A percentile compares a stretch with the other conserved stretches of the same genome.
Conservation (phyloP, 2,329 filamentous ascomycete genomes). For the Triangularia setosa region DNA sequence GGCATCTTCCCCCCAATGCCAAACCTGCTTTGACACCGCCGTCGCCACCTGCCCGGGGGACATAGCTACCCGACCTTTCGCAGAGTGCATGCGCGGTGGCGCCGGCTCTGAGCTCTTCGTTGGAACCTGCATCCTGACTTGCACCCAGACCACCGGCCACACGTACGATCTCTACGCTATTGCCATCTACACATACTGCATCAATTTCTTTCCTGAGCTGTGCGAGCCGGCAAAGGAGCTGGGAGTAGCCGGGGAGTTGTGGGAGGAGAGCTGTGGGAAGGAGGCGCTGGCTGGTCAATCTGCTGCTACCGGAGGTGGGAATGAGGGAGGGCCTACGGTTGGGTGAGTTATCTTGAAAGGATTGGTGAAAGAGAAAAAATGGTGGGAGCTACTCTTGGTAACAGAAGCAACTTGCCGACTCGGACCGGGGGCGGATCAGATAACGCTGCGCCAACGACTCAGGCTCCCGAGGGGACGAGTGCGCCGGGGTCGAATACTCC, state of each 20-base stretch:
- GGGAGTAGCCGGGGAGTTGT: neutral
- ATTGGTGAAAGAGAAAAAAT: too few relatives aligned
- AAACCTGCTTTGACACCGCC: conserved; percentile 4
- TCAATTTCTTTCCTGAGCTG: conserved; percentile 2
- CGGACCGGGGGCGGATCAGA: too few relatives aligned
- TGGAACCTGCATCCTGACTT: neutral
- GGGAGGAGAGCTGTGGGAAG: neutral
- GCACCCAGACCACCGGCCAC: neutral
- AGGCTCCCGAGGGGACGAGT: too few relatives aligned
- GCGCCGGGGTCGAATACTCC: too few relatives aligned
- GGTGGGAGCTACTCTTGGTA: too few relatives aligned
- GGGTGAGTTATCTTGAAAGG: too few relatives aligned
- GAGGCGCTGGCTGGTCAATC: too few relatives aligned
- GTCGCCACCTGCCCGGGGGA: conserved; percentile 11
- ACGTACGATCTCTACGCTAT: neutral
- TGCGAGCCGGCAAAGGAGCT: conserved; percentile 1
- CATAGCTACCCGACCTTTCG: conserved; percentile 3
- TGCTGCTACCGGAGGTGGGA: too few relatives aligned
- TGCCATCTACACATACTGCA: conserved; percentile 3
- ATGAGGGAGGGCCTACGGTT: too few relatives aligned
- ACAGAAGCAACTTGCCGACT: too few relatives aligned
- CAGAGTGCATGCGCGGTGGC: conserved; percentile 4
- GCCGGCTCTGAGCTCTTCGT: neutral
- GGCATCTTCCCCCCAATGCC: conserved; percentile 8
- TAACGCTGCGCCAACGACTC: too few relatives aligned